Evolutionary conservation across 176 grass and related monocot species (phyloP).

Genomic region (Neostapfia colusana): DNA sequence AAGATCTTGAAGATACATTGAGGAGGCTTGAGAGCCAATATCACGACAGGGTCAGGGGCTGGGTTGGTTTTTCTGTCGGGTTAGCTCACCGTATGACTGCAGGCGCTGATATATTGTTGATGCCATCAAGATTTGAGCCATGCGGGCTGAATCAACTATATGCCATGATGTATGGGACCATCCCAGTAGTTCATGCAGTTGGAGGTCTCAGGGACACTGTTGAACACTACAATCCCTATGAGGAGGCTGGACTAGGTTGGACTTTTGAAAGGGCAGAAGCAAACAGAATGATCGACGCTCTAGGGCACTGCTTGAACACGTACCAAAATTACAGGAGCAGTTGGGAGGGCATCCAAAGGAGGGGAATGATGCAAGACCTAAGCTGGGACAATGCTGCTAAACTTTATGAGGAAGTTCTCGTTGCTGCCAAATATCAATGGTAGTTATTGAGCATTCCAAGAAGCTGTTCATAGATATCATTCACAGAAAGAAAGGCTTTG

Average conservation of each 20-base stretch:
- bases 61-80: conserved; percentile 91
- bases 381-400: conserved; percentile 92
- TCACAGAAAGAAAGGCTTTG: not conserved
- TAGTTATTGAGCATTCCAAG: conserved; percentile 38
- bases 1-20: conserved; percentile 88
- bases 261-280: conserved; percentile 78
- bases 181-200: conserved; percentile 93
- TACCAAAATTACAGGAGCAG: conserved; percentile 69
- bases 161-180: conserved; percentile 95
- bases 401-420: conserved; percentile 72
- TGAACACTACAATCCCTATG: conserved; percentile 77
- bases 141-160: conserved; percentile 91
- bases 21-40: conserved; percentile 66
- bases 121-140: conserved; percentile 94
- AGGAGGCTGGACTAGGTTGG: conserved; percentile 73
- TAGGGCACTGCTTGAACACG: conserved; percentile 82
- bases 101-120: conserved; percentile 79
- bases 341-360: conserved; percentile 83
- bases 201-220: conserved; percentile 86
- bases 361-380: conserved; percentile 94
- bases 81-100: conserved; percentile 88
- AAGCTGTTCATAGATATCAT: conserved; percentile 1
- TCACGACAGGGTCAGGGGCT: conserved; percentile 63
- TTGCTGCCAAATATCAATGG: conserved; percentile 87
- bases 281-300: conserved; percentile 72